Conservation (phyloP, 805 yeast genomes). For the Hemisphaericaspora nanyangensis region DNA sequence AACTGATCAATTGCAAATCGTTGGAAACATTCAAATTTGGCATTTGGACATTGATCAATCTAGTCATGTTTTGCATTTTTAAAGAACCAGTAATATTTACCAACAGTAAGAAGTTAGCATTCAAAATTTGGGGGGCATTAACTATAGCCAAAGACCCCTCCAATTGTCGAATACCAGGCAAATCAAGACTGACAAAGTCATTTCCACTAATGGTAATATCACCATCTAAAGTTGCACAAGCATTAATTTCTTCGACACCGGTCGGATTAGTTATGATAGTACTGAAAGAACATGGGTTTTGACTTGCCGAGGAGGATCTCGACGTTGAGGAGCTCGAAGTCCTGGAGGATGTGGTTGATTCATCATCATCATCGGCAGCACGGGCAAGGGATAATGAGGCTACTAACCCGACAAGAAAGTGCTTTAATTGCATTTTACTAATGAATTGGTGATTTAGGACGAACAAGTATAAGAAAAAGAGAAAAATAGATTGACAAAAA, state of each 20-base stretch:
- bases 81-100: conserved; percentile 33
- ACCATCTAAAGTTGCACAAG: conserved; percentile 42
- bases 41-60: conserved; percentile 35
- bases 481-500: background rate
- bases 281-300: conserved; percentile 33
- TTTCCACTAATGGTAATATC: conserved; percentile 35
- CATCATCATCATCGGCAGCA: conserved; percentile 4
- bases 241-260: conserved; percentile 27
- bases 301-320: background rate
- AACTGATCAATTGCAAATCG: conserved; percentile 33
- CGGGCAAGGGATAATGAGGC: background rate
- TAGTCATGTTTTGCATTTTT: conserved; percentile 34
- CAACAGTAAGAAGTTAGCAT: conserved; percentile 27
- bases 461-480: background rate
- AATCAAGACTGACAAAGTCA: conserved; percentile 25
- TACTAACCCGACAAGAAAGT: conserved; percentile 3
- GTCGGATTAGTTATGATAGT: conserved; percentile 38
- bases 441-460: background rate
- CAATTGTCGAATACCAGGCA: conserved; percentile 24
- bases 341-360: background rate
- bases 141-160: conserved; percentile 29
- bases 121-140: conserved; percentile 38
- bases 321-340: too few relatives aligned
- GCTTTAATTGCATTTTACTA: conserved; percentile 5
- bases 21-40: conserved; percentile 25